A percentile compares a stretch with the other conserved stretches of the same genome.
Evolutionary conservation across 768 basidiomycete genomes (phyloP).

Genomic region (Trametes sanguinea): DNA sequence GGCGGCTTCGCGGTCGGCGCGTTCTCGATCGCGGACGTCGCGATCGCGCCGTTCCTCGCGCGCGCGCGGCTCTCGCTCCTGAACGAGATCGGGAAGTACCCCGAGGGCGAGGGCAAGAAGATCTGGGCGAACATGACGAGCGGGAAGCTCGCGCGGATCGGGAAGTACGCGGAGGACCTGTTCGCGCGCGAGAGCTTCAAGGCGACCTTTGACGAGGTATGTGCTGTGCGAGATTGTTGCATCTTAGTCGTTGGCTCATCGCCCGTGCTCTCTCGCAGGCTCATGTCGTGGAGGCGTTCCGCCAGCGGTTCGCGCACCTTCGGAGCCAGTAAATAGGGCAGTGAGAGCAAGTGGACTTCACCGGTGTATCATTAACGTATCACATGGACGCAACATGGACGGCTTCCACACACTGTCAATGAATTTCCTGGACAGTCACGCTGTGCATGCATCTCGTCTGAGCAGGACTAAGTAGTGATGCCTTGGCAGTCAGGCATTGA

Average conservation of each 20-base stretch:
- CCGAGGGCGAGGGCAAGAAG: conserved; percentile 48
- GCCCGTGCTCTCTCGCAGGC: conserved; percentile 14
- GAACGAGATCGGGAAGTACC: conserved; percentile 55
- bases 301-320: conserved; percentile 19
- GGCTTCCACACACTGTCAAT: too few species aligned
- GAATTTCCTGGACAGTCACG: too few species aligned
- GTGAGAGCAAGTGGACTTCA: too few species aligned
- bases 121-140: conserved; percentile 42
- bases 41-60: conserved; percentile 62
- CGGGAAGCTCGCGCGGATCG: conserved; percentile 51
- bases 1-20: conserved; percentile 44
- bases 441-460: too few species aligned
- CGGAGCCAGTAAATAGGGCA: conserved; percentile 4
- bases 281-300: conserved; percentile 22
- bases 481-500: too few species aligned
- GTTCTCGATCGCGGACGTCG: conserved; percentile 66
- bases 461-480: too few species aligned
- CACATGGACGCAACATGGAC: too few species aligned
- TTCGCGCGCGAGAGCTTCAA: conserved; percentile 55
- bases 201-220: conserved; percentile 56
- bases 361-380: too few species aligned
- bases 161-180: conserved; percentile 49
- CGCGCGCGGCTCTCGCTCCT: conserved; percentile 46
- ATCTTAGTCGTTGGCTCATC: background rate
- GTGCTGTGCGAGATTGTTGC: conserved; percentile 20